Conservation (phyloP, 768 basidiomycete genomes). For the Amylocystis lapponica region DNA sequence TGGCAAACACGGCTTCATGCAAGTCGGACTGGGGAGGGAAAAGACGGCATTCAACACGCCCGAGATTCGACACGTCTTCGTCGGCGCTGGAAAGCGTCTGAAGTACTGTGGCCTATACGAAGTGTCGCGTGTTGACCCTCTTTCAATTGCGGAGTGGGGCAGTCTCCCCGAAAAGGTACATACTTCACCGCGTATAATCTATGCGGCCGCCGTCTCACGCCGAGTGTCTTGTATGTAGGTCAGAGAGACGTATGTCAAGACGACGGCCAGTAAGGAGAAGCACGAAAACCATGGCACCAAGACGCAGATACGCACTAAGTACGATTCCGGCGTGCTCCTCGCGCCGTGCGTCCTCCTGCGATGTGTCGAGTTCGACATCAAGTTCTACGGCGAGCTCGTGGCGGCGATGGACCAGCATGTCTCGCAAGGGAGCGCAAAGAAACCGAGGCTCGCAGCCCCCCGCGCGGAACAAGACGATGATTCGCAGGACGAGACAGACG, state of each 20-base stretch:
- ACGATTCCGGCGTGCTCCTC: constrained; percentile 35
- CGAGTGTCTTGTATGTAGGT: constrained; percentile 8
- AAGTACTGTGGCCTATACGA: constrained; percentile 43
- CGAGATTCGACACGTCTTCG: constrained; percentile 40
- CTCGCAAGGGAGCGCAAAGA: constrained; percentile 1
- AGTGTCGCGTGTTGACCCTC: constrained; percentile 32
- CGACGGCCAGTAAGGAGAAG: constrained; percentile 31
- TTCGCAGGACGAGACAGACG: background rate
- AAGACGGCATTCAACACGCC: constrained; percentile 35
- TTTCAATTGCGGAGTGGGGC: constrained; percentile 43
- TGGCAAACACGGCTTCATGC: constrained; percentile 50
- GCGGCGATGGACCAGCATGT: constrained; percentile 5
- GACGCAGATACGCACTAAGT: constrained; percentile 35
- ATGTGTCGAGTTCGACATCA: constrained; percentile 39
- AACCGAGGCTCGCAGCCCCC: background rate
- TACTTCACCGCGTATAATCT: background rate
- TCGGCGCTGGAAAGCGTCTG: constrained; percentile 37
- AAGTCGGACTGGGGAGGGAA: constrained; percentile 45
- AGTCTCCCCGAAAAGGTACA: constrained; percentile 34
- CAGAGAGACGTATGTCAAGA: constrained; percentile 28
- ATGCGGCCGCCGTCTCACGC: background rate
- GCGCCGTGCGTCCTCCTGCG: constrained; percentile 46
- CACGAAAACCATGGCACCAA: constrained; percentile 28
- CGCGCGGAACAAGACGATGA: background rate
- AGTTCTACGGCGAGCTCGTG: constrained; percentile 24